Percentiles rank a stretch among this genome's conserved stretches.
Evolutionary conservation across 2,329 filamentous ascomycete species (phyloP).

Genomic region (Stenocarpella maydis): DNA sequence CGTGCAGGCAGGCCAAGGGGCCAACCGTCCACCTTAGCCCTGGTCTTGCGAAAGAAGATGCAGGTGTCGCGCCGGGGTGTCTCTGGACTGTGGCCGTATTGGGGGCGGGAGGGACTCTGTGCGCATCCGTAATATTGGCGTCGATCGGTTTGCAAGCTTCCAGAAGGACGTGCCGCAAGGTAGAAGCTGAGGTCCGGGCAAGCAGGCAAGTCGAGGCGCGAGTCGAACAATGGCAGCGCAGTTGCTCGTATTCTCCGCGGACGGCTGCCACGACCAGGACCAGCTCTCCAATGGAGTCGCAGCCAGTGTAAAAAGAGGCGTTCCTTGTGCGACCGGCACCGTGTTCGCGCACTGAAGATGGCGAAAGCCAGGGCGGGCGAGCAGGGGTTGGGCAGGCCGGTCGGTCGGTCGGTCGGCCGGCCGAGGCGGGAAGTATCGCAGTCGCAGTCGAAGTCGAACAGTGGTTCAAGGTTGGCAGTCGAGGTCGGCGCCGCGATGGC

Average conservation of each 20-base stretch:
- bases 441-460: slow-evolving; percentile 19
- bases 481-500: slow-evolving; percentile 14
- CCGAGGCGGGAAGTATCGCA: slow-evolving; percentile 27
- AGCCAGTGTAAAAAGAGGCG: slow-evolving; percentile 42
- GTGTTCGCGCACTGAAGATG: slow-evolving; percentile 36
- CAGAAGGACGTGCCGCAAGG: slow-evolving; percentile 30
- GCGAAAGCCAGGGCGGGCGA: slow-evolving; percentile 18
- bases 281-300: slow-evolving; percentile 45
- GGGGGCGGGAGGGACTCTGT: slow-evolving; percentile 31
- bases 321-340: slow-evolving; percentile 45
- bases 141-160: slow-evolving; percentile 31
- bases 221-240: slow-evolving; percentile 41
- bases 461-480: background rate
- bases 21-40: slow-evolving; percentile 22
- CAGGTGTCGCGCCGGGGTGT: slow-evolving; percentile 26
- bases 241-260: slow-evolving; percentile 47
- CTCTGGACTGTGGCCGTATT: slow-evolving; percentile 34
- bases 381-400: slow-evolving; percentile 25
- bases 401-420: slow-evolving; percentile 28
- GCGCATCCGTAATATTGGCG: slow-evolving; percentile 34
- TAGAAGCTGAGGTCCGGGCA: slow-evolving; percentile 30
- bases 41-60: slow-evolving; percentile 25
- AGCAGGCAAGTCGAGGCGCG: slow-evolving; percentile 25
- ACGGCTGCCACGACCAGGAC: slow-evolving; percentile 37
- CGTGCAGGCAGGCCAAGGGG: slow-evolving; percentile 37